Evolutionary conservation across 2,329 filamentous ascomycete genomes (phyloP).

Genomic region (Pseudogymnoascus sp.): DNA sequence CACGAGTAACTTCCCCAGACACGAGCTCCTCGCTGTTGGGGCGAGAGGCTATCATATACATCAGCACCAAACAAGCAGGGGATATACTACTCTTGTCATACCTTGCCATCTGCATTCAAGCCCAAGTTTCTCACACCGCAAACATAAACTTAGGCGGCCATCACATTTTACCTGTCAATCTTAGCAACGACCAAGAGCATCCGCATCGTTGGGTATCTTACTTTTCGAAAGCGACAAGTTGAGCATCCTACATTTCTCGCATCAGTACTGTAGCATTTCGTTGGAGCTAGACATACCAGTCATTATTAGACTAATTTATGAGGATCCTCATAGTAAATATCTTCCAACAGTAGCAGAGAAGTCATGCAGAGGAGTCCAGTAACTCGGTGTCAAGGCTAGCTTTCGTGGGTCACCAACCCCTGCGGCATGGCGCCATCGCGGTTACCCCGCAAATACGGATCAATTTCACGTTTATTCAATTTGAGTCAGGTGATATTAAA

Average conservation of each 20-base stretch:
- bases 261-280: conserved; percentile 22
- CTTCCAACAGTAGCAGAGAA: not conserved
- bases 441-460: not conserved
- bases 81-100: not conserved
- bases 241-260: not conserved
- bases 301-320: conserved; percentile 8
- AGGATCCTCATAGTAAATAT: not conserved
- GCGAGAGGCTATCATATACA: not conserved
- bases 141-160: not conserved
- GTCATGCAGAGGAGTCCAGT: not conserved
- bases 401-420: not conserved
- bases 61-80: not conserved
- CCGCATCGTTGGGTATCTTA: not conserved
- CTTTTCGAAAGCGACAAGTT: not conserved
- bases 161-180: conserved; percentile 8
- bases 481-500: not conserved
- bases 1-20: not conserved
- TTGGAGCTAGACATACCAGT: not conserved
- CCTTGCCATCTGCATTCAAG: conserved; percentile 10
- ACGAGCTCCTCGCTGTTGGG: not conserved
- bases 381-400: not conserved
- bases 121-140: conserved; percentile 7
- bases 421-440: not conserved
- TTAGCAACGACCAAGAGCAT: not conserved
- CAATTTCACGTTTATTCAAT: not conserved